Percentiles rank a stretch among this genome's conserved stretches.
phyloP scores from a whole-genome alignment of 2,329 filamentous ascomycete species.

The Pseudogymnoascus sp. region DNA sequence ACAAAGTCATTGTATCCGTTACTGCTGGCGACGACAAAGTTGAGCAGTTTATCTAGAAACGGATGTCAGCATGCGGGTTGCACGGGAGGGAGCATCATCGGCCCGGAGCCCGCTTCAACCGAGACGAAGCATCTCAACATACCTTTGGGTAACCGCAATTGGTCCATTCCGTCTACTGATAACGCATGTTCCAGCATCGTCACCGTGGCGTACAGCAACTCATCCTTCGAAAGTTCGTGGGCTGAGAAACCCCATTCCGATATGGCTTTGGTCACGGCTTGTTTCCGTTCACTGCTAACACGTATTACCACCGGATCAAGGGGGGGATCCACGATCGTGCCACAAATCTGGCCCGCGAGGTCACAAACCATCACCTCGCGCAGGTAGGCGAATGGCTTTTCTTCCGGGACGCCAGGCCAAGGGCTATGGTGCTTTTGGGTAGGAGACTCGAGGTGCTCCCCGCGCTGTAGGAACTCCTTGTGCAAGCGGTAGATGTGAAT shows the following conservation, averaged over 20 bases:
- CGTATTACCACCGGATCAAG: constrained; percentile 53
- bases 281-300: constrained; percentile 55
- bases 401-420: constrained; percentile 80
- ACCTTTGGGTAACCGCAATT: constrained; percentile 74
- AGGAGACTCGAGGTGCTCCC: constrained; percentile 34
- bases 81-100: constrained; percentile 21
- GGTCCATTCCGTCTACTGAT: constrained; percentile 67
- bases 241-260: constrained; percentile 83
- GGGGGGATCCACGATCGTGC: constrained; percentile 52
- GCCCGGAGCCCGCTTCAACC: constrained; percentile 11
- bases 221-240: constrained; percentile 82
- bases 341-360: constrained; percentile 83
- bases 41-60: constrained; percentile 63
- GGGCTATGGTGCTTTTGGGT: constrained; percentile 53
- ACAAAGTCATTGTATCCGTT: constrained; percentile 95
- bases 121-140: constrained; percentile 26
- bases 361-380: constrained; percentile 89
- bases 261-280: constrained; percentile 56
- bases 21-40: constrained; percentile 79
- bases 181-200: constrained; percentile 87
- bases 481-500: constrained; percentile 78
- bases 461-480: constrained; percentile 65
- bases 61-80: constrained; percentile 33
- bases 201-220: constrained; percentile 76
- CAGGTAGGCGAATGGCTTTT: constrained; percentile 80